Evolutionary conservation across 73 alveolate species (phyloP).

Genomic region (Breviolum minutum): DNA sequence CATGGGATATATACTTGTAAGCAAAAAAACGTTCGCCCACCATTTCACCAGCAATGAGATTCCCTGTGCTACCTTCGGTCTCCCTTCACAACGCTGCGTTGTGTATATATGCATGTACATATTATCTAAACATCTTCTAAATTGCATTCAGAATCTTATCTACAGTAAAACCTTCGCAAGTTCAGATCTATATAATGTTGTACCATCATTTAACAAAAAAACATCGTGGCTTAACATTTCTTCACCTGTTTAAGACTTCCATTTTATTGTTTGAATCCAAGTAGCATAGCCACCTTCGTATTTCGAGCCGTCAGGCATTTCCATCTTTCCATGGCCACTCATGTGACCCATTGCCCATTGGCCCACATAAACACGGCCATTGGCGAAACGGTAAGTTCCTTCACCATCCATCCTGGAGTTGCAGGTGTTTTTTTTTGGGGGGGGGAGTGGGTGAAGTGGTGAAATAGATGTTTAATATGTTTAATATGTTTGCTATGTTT

Average conservation of each 20-base stretch:
- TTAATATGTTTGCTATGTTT: no score
- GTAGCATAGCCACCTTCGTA: conserved; percentile 79
- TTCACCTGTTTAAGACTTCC: no score
- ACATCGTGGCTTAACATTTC: background rate
- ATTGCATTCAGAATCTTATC: no score
- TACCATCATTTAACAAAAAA: background rate
- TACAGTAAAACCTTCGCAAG: background rate
- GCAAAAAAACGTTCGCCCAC: no score
- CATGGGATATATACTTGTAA: no score
- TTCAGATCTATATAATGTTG: background rate
- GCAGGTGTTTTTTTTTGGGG: background rate
- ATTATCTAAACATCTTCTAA: no score
- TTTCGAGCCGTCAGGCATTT: conserved; percentile 83
- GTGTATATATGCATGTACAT: no score
- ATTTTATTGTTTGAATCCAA: background rate
- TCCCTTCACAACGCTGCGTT: no score
- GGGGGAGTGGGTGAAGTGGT: background rate
- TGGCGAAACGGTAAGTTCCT: conserved; percentile 74
- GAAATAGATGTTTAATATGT: background rate
- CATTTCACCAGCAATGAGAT: no score
- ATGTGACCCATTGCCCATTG: conserved; percentile 70
- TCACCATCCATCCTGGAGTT: conserved; percentile 86
- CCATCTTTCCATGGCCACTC: conserved; percentile 91
- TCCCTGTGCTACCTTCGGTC: no score
- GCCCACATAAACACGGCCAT: conserved; percentile 89